Evolutionary conservation across 306 rosid species (phyloP), one percentile per base, ranked within the genome.

Genomic region (Acacia acuminata): DNA sequence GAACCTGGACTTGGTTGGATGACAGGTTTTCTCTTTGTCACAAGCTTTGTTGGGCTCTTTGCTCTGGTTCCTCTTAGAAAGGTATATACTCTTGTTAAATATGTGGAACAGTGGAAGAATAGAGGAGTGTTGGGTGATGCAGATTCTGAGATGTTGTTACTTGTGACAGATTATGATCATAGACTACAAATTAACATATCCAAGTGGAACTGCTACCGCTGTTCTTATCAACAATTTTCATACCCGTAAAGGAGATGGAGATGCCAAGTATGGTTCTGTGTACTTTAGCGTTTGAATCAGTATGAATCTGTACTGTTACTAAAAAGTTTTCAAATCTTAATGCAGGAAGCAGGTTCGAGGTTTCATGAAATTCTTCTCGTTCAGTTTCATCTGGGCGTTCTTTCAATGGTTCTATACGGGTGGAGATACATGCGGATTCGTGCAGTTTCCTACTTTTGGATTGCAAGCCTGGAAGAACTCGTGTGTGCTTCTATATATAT

Each of bases 131-230:
- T 8, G 30, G 30, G 27, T 5, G 40, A 64, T 30, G 84, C 19
- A n/a, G 27, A 69, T 83, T 83, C 34, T 68, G 55, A 71, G 55
- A 71, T 87, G 38, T 82, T 79, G n/a, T 69, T 67, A 86, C 91
- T 81, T 77, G 20, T 69, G 58, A 86, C 94, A 96, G 99, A 91
- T 96, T 36, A 96, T 96, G 99, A 91, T 96, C 60, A 88, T 96
- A 79, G 98, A 96, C 90, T 96, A 92, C 86, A 94, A 94, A 63
- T 85, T 96, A 76, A 34, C 94, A 8, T 96, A 94, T 83, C 99
- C 99, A 24, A 96, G 97, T 77, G 99, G 99, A 87, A 94, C 99
- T 84, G 99, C 99, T 40, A 96, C 99, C 75, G 99, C 98, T 71
- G 94, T 96, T 87, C 99, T 96, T 43, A 96, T 96, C 67, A 96